These are phyloP conservation scores for Suillus weaverae DNA, from an alignment of 768 basidiomycete genomes.

Conservation along the genomic window DNA sequence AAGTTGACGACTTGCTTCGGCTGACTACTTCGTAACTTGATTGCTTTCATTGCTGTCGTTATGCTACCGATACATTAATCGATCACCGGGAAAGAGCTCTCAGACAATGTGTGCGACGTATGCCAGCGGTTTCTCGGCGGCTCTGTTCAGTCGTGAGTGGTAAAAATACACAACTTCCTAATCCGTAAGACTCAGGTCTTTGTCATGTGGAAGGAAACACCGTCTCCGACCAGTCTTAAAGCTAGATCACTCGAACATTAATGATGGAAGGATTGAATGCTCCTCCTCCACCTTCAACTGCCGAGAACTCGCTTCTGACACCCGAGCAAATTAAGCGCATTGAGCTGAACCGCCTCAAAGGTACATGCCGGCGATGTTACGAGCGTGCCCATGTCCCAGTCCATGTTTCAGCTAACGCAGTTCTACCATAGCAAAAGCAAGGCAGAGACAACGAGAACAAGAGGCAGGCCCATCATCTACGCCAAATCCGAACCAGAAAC, in stretches of 20 bases:
- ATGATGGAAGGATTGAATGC: constrained; percentile 10
- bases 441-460: constrained; percentile 65
- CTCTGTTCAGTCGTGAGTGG: not conserved
- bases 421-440: constrained; percentile 62
- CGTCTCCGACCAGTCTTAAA: not conserved
- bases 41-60: constrained; percentile 1
- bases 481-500: constrained; percentile 71
- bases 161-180: not conserved
- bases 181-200: not conserved
- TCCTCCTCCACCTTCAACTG: constrained; percentile 11
- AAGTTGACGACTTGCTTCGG: constrained; percentile 6
- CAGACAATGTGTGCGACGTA: not conserved
- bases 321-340: constrained; percentile 71
- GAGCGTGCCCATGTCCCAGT: not conserved
- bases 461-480: constrained; percentile 47
- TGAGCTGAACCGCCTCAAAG: constrained; percentile 79
- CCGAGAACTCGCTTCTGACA: constrained; percentile 40
- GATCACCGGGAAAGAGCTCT: not conserved
- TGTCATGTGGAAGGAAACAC: not conserved
- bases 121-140: not conserved
- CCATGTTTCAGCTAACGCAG: constrained; percentile 9
- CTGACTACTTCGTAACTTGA: not conserved
- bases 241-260: not conserved
- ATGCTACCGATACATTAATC: constrained; percentile 3
- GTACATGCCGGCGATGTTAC: constrained; percentile 33